Evolutionary conservation across 805 yeast species (phyloP).

Genomic region (Myxozyma monticola): DNA sequence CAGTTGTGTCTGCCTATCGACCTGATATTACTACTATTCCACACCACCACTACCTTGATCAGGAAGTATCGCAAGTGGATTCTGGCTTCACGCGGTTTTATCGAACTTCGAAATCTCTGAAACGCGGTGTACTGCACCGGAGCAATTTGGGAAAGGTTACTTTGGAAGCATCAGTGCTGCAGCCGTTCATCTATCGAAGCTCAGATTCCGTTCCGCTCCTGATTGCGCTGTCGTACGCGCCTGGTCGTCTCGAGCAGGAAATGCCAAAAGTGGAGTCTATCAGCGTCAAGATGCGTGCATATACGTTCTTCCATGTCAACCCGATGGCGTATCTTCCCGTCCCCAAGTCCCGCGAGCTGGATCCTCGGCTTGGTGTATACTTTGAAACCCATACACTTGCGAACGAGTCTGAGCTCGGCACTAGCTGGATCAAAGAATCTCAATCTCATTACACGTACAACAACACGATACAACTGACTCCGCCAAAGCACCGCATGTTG

Average conservation of each 20-base stretch:
- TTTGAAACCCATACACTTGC: constrained; percentile 9
- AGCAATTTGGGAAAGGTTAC: constrained; percentile 5
- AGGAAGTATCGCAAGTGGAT: constrained; percentile 4
- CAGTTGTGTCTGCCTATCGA: constrained; percentile 16
- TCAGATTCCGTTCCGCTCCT: constrained; percentile 12
- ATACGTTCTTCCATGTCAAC: constrained; percentile 13
- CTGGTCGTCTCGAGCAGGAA: background rate
- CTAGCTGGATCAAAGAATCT: constrained; percentile 12
- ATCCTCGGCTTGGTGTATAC: constrained; percentile 18
- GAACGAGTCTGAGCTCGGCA: background rate
- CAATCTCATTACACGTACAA: constrained; percentile 5
- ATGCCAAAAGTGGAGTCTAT: constrained; percentile 20
- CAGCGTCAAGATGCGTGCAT: constrained; percentile 9
- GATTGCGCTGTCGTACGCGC: constrained; percentile 12
- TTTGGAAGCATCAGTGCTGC: constrained; percentile 15
- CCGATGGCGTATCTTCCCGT: constrained; percentile 18
- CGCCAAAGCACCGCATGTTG: constrained; percentile 8
- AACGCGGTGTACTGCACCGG: constrained; percentile 7
- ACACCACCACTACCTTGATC: constrained; percentile 9
- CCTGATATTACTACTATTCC: constrained; percentile 13
- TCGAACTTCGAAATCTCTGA: constrained; percentile 10
- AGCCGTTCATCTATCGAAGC: constrained; percentile 13
- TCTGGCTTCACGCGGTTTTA: constrained; percentile 20
- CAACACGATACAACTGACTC: constrained; percentile 6
- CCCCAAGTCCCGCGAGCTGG: constrained; percentile 15